These are phyloP conservation scores for Albifimbria verrucaria DNA, from an alignment of 2,329 filamentous ascomycete genomes.

Conservation along the genomic window DNA sequence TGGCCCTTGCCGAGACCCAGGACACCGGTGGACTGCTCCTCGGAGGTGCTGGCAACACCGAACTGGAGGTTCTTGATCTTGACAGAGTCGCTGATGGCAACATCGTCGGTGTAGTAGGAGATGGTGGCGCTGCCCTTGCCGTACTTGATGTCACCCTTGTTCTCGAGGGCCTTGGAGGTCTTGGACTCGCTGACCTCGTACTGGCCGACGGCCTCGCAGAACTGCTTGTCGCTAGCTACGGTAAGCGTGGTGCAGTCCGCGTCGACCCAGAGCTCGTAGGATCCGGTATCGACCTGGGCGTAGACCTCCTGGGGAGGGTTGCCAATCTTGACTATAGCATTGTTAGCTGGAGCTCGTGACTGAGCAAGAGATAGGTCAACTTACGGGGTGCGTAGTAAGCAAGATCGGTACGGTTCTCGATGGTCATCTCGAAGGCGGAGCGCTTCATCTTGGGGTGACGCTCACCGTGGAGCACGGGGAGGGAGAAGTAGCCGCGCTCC, in stretches of 20 bases:
- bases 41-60: slow-evolving; percentile 55
- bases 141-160: slow-evolving; percentile 45
- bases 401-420: slow-evolving; percentile 50
- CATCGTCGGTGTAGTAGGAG: slow-evolving; percentile 28
- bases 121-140: slow-evolving; percentile 43
- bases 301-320: slow-evolving; percentile 51
- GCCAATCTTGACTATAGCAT: slow-evolving; percentile 41
- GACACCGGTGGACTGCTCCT: slow-evolving; percentile 55
- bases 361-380: slow-evolving; percentile 6
- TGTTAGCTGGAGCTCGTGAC: not conserved
- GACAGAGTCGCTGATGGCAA: not conserved
- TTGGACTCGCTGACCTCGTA: slow-evolving; percentile 39
- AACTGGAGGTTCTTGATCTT: slow-evolving; percentile 53
- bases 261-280: slow-evolving; percentile 63
- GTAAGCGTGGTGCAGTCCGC: slow-evolving; percentile 49
- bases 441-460: slow-evolving; percentile 26
- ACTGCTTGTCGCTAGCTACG: slow-evolving; percentile 31
- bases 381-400: slow-evolving; percentile 50
- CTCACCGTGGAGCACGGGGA: slow-evolving; percentile 9
- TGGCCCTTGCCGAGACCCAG: slow-evolving; percentile 70
- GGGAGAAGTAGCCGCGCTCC: slow-evolving; percentile 15
- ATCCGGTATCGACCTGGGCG: slow-evolving; percentile 57
- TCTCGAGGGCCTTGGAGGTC: slow-evolving; percentile 24
- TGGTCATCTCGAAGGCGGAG: slow-evolving; percentile 39
- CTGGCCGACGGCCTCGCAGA: slow-evolving; percentile 43